Base-by-base conservation (phyloP, 202 grass and related monocot species). In the Miscanthus sacchariflorus region DNA sequence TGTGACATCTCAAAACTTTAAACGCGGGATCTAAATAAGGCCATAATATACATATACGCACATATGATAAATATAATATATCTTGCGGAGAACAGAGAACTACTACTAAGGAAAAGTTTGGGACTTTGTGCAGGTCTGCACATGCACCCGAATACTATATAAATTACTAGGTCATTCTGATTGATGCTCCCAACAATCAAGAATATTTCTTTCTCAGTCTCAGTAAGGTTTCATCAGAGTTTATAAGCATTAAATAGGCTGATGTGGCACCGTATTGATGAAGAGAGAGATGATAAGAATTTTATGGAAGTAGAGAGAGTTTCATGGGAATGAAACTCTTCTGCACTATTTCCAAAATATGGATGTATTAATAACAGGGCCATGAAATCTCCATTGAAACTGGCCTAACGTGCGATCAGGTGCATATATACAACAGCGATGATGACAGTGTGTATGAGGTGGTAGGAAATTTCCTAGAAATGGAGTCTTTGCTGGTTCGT, bases 61-160 rank as follows among this genome's bases (percentile, higher is more conserved):
- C 2, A 39, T 4, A 39, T 39, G 0, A 21, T 7, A 6, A 14
- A 12, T 67, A 80, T 45, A 5, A 50, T 70, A n/a, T 36, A 12
- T 28, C 28, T 49, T 19, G 15, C 33, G n/a, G 39, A 40, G 35
- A 59, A 21, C 17, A 7, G 4, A 6, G 2, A 45, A 36, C 35
- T 7, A 15, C 9, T 49, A 49, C 48, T n/a, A 24, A 9, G 24
- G 25, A 25, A 80, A 18, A 33, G 15, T 68, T 50, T 48, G 65
- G 15, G 33, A 70, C 79, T 81, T 81, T 81, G 79, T 21, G 68
- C 59, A 67, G 35, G 80, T 56, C 36, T 58, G 44, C 80, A 72
- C 68, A 83, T 58, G 80, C 68, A 72, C 50, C 4, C 71, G 46
- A 56, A n/a, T 64, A 58, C 1, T 4, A 63, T 11, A 63, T 61